phyloP scores from a whole-genome alignment of 495 filamentous ascomycete species.

The Penicillium robsamsonii region DNA sequence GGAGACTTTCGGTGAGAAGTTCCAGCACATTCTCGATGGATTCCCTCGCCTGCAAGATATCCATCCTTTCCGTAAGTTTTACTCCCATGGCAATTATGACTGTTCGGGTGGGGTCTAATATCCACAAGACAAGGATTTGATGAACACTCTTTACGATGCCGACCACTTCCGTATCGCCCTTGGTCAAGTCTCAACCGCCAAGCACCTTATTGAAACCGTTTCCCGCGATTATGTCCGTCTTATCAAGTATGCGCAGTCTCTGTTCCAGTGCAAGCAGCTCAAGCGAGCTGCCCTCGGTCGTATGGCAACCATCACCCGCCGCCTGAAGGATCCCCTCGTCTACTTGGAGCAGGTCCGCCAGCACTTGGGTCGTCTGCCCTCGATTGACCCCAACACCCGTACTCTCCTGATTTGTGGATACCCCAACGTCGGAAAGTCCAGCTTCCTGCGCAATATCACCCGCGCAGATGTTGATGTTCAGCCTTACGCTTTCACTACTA shows the following conservation, averaged over 20 bases:
- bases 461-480: slow-evolving; percentile 97
- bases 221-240: slow-evolving; percentile 90
- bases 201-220: slow-evolving; percentile 93
- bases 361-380: slow-evolving; percentile 94
- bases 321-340: slow-evolving; percentile 86
- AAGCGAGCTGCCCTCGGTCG: slow-evolving; percentile 86
- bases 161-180: slow-evolving; percentile 98
- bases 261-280: slow-evolving; percentile 95
- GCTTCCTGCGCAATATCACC: slow-evolving; percentile 86
- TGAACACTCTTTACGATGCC: slow-evolving; percentile 89
- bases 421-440: slow-evolving; percentile 96
- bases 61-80: slow-evolving; percentile 85
- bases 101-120: slow-evolving; percentile 23
- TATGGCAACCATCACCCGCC: slow-evolving; percentile 94
- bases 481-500: slow-evolving; percentile 98
- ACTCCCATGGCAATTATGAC: slow-evolving; percentile 22
- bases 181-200: slow-evolving; percentile 92
- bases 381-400: slow-evolving; percentile 93
- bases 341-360: slow-evolving; percentile 98
- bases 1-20: slow-evolving; percentile 94
- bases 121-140: slow-evolving; percentile 65
- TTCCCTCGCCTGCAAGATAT: slow-evolving; percentile 94
- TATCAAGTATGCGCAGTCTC: slow-evolving; percentile 90
- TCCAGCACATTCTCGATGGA: slow-evolving; percentile 81
- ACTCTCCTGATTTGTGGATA: slow-evolving; percentile 96